Evolutionary conservation across 129 eudicot genomes (phyloP).

Genomic region (Flaveria trinervia): DNA sequence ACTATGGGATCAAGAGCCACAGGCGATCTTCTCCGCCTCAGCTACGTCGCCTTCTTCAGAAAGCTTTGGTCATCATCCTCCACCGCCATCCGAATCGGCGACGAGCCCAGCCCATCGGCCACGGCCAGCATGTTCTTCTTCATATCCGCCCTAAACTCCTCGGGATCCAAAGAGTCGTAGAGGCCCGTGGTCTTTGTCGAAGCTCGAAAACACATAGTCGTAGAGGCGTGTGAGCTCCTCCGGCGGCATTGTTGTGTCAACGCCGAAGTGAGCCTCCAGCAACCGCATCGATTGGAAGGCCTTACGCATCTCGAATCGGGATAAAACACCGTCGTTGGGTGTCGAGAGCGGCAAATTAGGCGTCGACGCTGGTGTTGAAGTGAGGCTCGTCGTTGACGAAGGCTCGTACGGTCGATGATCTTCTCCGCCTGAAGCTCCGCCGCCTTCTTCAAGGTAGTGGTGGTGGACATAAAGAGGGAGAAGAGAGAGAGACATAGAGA

Average conservation of each 20-base stretch:
- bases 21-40: constrained; percentile 58
- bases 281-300: constrained; percentile 72
- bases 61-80: constrained; percentile 68
- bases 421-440: no score
- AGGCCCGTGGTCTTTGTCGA: constrained; percentile 59
- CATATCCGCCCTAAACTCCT: constrained; percentile 71
- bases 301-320: constrained; percentile 71
- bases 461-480: no score
- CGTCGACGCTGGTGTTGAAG: constrained; percentile 62
- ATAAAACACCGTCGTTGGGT: constrained; percentile 72
- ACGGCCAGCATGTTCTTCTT: constrained; percentile 81
- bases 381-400: constrained; percentile 68
- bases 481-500: no score
- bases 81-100: constrained; percentile 86
- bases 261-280: constrained; percentile 75
- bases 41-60: constrained; percentile 74
- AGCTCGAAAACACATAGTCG: constrained; percentile 60
- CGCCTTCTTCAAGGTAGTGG: no score
- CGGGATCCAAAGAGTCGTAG: constrained; percentile 63
- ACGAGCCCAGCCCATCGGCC: constrained; percentile 83
- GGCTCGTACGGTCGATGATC: constrained; percentile 69
- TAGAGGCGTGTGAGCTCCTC: constrained; percentile 65
- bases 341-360: constrained; percentile 56
- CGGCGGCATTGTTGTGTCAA: constrained; percentile 55
- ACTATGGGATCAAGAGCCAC: constrained; percentile 8